Conservation (phyloP, 208 protist genomes). For the Acanthamoeba lugdunensis region DNA sequence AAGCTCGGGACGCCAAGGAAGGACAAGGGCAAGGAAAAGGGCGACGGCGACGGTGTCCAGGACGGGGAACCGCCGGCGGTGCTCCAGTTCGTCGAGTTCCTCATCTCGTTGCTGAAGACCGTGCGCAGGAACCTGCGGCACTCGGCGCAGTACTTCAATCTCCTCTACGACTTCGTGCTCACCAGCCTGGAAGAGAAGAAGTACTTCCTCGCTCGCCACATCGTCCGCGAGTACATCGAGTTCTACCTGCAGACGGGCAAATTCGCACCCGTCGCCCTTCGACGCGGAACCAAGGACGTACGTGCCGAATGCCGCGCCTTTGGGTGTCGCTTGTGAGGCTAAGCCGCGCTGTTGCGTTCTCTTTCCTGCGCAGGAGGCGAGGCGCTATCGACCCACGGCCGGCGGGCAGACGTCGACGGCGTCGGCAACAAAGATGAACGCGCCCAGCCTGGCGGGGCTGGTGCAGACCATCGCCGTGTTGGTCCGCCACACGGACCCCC, state of each 20-base stretch:
- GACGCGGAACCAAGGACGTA: constrained; percentile 22
- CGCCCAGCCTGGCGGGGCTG: constrained; percentile 13
- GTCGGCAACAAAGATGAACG: constrained; percentile 33
- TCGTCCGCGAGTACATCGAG: constrained; percentile 28
- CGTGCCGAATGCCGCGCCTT: not conserved
- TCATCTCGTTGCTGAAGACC: constrained; percentile 35
- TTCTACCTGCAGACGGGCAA: constrained; percentile 50
- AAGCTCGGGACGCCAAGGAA: not conserved
- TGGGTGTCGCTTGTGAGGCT: not conserved
- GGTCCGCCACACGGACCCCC: not conserved
- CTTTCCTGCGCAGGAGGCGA: not conserved
- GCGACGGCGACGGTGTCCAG: not conserved
- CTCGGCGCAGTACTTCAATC: constrained; percentile 64
- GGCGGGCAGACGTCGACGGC: not conserved
- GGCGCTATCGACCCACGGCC: not conserved
- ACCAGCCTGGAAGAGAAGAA: constrained; percentile 47
- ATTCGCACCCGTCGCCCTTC: not conserved
- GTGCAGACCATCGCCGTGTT: constrained; percentile 59
- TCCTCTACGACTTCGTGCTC: constrained; percentile 46
- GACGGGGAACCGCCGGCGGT: not conserved
- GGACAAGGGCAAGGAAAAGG: constrained; percentile 1
- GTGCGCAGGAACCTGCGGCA: constrained; percentile 50
- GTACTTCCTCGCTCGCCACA: constrained; percentile 54
- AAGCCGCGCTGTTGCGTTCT: not conserved
- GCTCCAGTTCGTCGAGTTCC: constrained; percentile 38